Evolutionary conservation across 352 stramenopile species (phyloP), one percentile per base, ranked within the genome.

Genomic region (Pythium oligandrum): DNA sequence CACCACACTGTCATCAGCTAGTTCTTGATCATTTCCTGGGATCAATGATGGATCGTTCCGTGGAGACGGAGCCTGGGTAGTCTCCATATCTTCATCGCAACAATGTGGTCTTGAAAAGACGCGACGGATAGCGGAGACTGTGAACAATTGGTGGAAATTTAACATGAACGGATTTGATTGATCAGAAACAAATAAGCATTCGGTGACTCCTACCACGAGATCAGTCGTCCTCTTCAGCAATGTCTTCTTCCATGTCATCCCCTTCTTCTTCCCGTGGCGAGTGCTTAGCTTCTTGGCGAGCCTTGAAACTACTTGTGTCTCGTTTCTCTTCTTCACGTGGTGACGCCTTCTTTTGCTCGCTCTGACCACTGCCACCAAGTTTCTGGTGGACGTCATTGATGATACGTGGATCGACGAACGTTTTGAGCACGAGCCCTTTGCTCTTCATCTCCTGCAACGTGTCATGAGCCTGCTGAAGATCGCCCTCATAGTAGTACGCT

Each of bases 231-330:
- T 65, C 80, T 12, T 89, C 80, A 1, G 60, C 76, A 58, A 93
- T 93, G 36, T 90, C 83, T 71, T 91, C 83, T 51, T 90, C 77
- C 71, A 93, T 70, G 37, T 90, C 82, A 36, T 86, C 81, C 33
- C 87, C 81, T 30, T 77, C 54, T 2, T 88, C 76, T 10, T 80
- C 62, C 9, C 52, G 51, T 31, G 58, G 51, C 38, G 58, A 65
- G 6, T 45, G 47, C 52, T 65, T 65, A 33, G 42, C 48, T 40
- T 65, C 59, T 3, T 48, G 26, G 3, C 59, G 46, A 26, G 17
- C 17, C 17, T 26, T 26, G 17, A 26, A 26, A 26, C 17, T 26
- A 26, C 17, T 26, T 26, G 17, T 26, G 17, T 26, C 17, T 26
- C 17, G 17, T 26, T 26, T 26, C 17, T 26, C 17, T 0, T 26